Evolutionary conservation across 2,329 filamentous ascomycete genomes (phyloP), one percentile per base, ranked within the genome.

Genomic region (Purpureocillium lavendulum): DNA sequence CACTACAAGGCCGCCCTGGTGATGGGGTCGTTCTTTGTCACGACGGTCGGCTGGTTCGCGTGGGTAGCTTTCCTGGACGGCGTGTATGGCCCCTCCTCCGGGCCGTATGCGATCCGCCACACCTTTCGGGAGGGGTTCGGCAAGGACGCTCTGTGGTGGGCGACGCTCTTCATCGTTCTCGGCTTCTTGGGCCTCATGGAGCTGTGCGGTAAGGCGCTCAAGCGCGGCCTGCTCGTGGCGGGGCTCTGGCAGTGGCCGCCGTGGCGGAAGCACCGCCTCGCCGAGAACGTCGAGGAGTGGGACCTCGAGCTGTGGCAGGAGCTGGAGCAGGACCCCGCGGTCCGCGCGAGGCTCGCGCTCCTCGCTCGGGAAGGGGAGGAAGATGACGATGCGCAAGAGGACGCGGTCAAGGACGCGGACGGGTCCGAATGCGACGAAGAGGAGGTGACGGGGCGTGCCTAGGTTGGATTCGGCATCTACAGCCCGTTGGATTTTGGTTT

Each of bases 11-110:
- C 81, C 1, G 51, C 73, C 40, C 70, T 87, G 21, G 77, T 84
- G 26, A 69, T 73, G 47, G 59, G 66, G 30, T 67, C 69, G 29
- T 77, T 83, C 56, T 57, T 75, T 47, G 53, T 81, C 48, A 82
- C 79, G 4, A 64, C 75, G 4, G 57, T 60, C 3, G 86, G 84
- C 21, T 94, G 87, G 75, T 77, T 70, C 58, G 60, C 58, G 4
- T 94, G 87, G 87, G 80, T 87, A 52, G 69, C 77, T 37, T 81
- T 92, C 53, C 75, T 94, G 10, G 73, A 79, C 1, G 61, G 61
- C 8, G 67, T 75, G 24, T 92, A 88, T 61, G 59, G 69, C 50
- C 51, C 52, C 13, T 63, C 67, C 0, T 69, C 65, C 16, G 61
- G 60, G 1, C 66, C 67, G 3, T 94, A 92, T 61, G 74, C 79